Percentiles rank a stretch among this genome's conserved stretches.
Evolutionary conservation across 208 protist genomes (phyloP).

Genomic region (Acanthamoeba quina): DNA sequence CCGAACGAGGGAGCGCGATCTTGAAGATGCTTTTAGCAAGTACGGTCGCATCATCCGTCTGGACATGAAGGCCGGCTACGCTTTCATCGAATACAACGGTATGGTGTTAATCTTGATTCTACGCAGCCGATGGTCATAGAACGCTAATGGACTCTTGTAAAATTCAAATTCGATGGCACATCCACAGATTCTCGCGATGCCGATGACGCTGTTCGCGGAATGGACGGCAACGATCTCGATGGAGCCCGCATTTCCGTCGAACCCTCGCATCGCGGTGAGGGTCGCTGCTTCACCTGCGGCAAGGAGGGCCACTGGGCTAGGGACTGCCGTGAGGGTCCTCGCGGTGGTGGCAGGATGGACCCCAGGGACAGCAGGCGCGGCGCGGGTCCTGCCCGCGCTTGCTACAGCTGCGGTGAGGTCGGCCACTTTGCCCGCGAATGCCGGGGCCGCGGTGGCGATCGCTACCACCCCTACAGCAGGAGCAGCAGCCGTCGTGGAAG

Average conservation of each 20-base stretch:
- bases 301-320: constrained; percentile 9
- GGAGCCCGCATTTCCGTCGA: constrained; percentile 48
- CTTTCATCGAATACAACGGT: constrained; percentile 68
- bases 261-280: constrained; percentile 35
- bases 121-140: neutral
- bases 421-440: constrained; percentile 42
- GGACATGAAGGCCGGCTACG: constrained; percentile 77
- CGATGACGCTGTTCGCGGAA: constrained; percentile 68
- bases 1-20: constrained; percentile 65
- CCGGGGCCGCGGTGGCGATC: neutral
- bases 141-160: neutral
- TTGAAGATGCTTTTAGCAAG: constrained; percentile 66
- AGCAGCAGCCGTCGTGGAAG: neutral
- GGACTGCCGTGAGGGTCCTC: neutral
- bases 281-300: constrained; percentile 21
- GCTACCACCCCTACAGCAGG: constrained; percentile 43
- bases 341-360: neutral
- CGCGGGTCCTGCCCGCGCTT: neutral
- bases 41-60: constrained; percentile 65
- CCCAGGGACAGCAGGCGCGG: neutral
- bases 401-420: constrained; percentile 20
- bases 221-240: constrained; percentile 65
- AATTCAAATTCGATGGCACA: neutral
- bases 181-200: constrained; percentile 49
- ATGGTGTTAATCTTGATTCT: neutral